Percentiles rank a stretch among this genome's conserved stretches.
Evolutionary conservation across 768 basidiomycete genomes (phyloP).

Genomic region (Strobilomyces confusus): DNA sequence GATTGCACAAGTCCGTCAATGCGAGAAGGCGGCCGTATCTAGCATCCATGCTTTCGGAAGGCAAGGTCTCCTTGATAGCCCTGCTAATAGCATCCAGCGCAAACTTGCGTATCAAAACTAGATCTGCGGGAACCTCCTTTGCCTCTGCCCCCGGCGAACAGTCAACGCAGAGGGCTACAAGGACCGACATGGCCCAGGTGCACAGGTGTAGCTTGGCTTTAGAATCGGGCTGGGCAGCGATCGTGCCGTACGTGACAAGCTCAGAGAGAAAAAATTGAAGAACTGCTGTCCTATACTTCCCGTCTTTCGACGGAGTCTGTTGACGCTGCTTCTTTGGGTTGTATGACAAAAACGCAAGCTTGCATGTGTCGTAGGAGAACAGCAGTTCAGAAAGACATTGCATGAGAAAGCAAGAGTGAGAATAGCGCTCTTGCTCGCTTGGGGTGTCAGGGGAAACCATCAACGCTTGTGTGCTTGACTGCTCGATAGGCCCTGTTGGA

Average conservation of each 20-base stretch:
- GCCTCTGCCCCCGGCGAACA: constrained; percentile 57
- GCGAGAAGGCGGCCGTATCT: constrained; percentile 89
- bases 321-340: constrained; percentile 55
- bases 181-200: constrained; percentile 84
- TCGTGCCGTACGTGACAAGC: constrained; percentile 71
- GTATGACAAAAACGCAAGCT: constrained; percentile 79
- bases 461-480: constrained; percentile 15
- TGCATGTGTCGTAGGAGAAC: constrained; percentile 91
- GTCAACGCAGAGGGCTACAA: constrained; percentile 93
- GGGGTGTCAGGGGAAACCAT: constrained; percentile 7
- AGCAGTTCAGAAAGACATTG: constrained; percentile 88
- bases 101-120: constrained; percentile 88
- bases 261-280: constrained; percentile 82
- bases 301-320: constrained; percentile 63
- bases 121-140: constrained; percentile 75
- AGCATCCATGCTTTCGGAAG: constrained; percentile 57
- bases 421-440: constrained; percentile 31
- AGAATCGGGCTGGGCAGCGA: constrained; percentile 56
- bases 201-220: constrained; percentile 61
- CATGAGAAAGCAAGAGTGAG: constrained; percentile 81
- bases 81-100: constrained; percentile 87
- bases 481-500: constrained; percentile 9
- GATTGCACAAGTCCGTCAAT: constrained; percentile 81
- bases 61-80: constrained; percentile 73
- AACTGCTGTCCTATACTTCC: constrained; percentile 60